Conservation (phyloP, 2,329 filamentous ascomycete species). For the Colletotrichum eremochloae region DNA sequence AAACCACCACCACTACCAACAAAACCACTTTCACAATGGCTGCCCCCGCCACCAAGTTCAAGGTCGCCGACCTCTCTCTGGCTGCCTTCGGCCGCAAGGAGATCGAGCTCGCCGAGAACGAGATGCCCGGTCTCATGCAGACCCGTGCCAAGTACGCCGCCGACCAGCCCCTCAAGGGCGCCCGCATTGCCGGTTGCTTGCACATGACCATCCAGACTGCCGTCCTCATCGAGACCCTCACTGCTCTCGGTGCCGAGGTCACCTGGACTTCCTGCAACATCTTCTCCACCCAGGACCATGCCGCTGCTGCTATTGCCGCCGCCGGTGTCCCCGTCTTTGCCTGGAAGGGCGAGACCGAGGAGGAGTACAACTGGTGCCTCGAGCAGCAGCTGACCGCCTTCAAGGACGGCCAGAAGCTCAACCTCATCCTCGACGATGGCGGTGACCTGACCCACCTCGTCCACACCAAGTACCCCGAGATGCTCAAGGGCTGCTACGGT, state of each 20-base stretch:
- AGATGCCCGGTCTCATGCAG: conserved; percentile 98
- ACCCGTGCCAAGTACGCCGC: conserved; percentile 91
- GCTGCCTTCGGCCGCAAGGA: conserved; percentile 99
- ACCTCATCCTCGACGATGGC: conserved; percentile 99
- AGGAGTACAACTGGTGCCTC: conserved; percentile 99
- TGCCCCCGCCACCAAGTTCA: conserved; percentile 93
- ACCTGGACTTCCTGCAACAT: conserved; percentile 99
- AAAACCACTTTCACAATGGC: conserved; percentile 62
- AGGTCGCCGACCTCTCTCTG: conserved; percentile 98
- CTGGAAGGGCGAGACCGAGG: conserved; percentile 94
- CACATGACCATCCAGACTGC: conserved; percentile 99
- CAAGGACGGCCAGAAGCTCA: conserved; percentile 96
- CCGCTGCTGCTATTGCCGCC: conserved; percentile 96
- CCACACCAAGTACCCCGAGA: conserved; percentile 98
- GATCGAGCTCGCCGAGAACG: conserved; percentile 96
- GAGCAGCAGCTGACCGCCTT: conserved; percentile 98
- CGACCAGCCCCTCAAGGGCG: conserved; percentile 94
- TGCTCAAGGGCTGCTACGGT: conserved; percentile 98
- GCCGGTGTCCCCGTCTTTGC: conserved; percentile 87
- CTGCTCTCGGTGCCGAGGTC: conserved; percentile 93
- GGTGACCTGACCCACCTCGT: conserved; percentile 97
- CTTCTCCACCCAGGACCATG: conserved; percentile 99
- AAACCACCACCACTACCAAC: conserved; percentile 41
- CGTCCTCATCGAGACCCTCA: conserved; percentile 98
- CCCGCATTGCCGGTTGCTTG: conserved; percentile 96